phyloP scores from a whole-genome alignment of 2,329 filamentous ascomycete species.

The Camillea tinctor region DNA sequence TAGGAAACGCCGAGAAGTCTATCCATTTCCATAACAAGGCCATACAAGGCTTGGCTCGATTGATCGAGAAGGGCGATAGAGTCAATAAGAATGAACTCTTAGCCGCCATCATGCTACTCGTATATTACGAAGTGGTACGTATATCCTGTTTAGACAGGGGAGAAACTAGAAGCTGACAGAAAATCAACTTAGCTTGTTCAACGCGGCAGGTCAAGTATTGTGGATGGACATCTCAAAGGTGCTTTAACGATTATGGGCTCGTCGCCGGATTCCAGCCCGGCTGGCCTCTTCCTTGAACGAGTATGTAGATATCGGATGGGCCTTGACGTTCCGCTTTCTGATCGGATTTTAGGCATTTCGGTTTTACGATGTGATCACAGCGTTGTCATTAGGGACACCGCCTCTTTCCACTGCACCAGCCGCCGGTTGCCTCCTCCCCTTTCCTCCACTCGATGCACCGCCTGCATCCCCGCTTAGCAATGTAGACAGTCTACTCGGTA shows the following conservation, averaged over 20 bases:
- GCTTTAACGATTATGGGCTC: conserved; percentile 60
- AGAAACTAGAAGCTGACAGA: conserved; percentile 13
- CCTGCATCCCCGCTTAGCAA: conserved; percentile 47
- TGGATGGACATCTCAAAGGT: conserved; percentile 60
- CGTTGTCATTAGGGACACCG: conserved; percentile 58
- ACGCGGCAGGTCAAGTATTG: conserved; percentile 57
- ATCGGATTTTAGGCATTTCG: conserved; percentile 52
- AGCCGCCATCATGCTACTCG: conserved; percentile 59
- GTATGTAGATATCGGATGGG: conserved; percentile 35
- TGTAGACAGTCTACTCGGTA: conserved; percentile 59
- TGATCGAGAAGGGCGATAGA: conserved; percentile 53
- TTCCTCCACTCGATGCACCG: conserved; percentile 46
- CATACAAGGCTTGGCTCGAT: conserved; percentile 54
- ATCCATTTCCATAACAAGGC: conserved; percentile 60
- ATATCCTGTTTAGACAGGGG: background rate
- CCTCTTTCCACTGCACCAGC: conserved; percentile 53
- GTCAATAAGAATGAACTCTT: conserved; percentile 57
- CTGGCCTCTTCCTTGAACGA: conserved; percentile 57
- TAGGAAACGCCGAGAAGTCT: conserved; percentile 53
- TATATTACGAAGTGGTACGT: conserved; percentile 64
- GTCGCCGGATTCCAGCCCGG: conserved; percentile 46
- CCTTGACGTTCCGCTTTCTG: conserved; percentile 13
- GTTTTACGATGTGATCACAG: conserved; percentile 65
- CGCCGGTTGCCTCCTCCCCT: conserved; percentile 44
- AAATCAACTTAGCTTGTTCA: conserved; percentile 53